phyloP scores from a whole-genome alignment of 805 yeast species.

The Starmerella floris region DNA sequence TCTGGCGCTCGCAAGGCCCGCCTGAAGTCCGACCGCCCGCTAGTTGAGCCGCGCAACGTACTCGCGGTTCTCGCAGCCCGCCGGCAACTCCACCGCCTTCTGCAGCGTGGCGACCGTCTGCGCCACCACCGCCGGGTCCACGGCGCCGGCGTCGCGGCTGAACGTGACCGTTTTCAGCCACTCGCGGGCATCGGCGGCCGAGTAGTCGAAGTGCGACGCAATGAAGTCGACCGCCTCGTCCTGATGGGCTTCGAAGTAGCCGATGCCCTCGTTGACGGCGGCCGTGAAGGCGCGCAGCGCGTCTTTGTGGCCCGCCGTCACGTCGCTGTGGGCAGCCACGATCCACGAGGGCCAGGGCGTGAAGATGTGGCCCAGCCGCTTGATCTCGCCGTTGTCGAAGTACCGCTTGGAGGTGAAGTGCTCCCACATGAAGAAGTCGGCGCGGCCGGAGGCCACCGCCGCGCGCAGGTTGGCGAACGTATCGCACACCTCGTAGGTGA shows the following conservation, averaged over 20 bases:
- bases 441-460: constrained; percentile 50
- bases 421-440: constrained; percentile 94
- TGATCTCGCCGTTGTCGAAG: constrained; percentile 68
- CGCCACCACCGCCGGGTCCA: constrained; percentile 38
- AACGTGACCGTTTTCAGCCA: constrained; percentile 76
- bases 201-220: constrained; percentile 55
- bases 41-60: constrained; percentile 9
- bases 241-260: constrained; percentile 44
- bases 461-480: constrained; percentile 66
- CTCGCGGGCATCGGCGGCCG: constrained; percentile 58
- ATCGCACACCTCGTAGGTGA: constrained; percentile 43
- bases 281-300: constrained; percentile 31
- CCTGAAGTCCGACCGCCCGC: no score
- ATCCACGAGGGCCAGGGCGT: constrained; percentile 99
- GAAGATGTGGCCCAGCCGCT: constrained; percentile 71
- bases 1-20: no score
- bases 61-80: constrained; percentile 15
- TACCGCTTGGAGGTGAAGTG: constrained; percentile 77
- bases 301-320: constrained; percentile 26
- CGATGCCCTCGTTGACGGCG: constrained; percentile 54
- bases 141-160: constrained; percentile 34
- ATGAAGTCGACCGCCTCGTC: constrained; percentile 60
- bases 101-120: constrained; percentile 46
- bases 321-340: constrained; percentile 39
- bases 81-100: constrained; percentile 46